Evolutionary conservation across 1,284 basidiomycete genomes (phyloP).

Genomic region (Papiliotrema nemorosa): DNA sequence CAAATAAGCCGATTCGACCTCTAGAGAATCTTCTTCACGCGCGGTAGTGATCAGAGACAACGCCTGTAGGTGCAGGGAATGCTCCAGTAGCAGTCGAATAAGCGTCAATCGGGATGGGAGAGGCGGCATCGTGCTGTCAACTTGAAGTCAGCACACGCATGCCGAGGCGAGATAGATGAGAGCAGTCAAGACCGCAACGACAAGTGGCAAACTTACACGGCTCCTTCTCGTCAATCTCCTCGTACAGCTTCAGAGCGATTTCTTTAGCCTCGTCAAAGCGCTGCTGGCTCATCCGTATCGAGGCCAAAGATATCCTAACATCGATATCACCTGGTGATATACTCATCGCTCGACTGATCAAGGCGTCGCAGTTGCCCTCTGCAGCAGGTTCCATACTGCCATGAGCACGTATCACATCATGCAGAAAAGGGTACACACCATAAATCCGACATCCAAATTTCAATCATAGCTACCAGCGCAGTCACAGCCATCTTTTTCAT

Average conservation of each 20-base stretch:
- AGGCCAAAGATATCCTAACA: slow-evolving; percentile 75
- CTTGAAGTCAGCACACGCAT: slow-evolving; percentile 45
- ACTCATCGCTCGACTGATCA: slow-evolving; percentile 68
- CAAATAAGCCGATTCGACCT: slow-evolving; percentile 91
- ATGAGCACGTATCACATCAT: background rate
- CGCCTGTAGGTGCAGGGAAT: slow-evolving; percentile 65
- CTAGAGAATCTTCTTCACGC: slow-evolving; percentile 77
- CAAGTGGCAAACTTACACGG: slow-evolving; percentile 54
- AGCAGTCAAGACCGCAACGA: background rate
- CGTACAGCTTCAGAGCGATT: slow-evolving; percentile 67
- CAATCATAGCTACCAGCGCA: slow-evolving; percentile 87
- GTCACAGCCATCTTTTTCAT: slow-evolving; percentile 73
- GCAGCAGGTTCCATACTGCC: slow-evolving; percentile 19
- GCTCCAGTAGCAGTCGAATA: slow-evolving; percentile 79
- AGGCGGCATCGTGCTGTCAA: slow-evolving; percentile 67
- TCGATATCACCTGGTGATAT: slow-evolving; percentile 74
- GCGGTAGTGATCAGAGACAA: slow-evolving; percentile 73
- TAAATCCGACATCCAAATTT: slow-evolving; percentile 95
- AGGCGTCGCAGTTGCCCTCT: slow-evolving; percentile 67
- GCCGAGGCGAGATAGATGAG: background rate
- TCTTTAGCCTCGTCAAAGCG: slow-evolving; percentile 73
- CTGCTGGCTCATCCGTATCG: slow-evolving; percentile 83
- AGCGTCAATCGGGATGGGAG: slow-evolving; percentile 70
- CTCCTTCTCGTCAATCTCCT: slow-evolving; percentile 69
- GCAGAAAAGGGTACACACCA: slow-evolving; percentile 59